Evolutionary conservation across 306 rosid species (phyloP).

Genomic region (Sesbania bispinosa): DNA sequence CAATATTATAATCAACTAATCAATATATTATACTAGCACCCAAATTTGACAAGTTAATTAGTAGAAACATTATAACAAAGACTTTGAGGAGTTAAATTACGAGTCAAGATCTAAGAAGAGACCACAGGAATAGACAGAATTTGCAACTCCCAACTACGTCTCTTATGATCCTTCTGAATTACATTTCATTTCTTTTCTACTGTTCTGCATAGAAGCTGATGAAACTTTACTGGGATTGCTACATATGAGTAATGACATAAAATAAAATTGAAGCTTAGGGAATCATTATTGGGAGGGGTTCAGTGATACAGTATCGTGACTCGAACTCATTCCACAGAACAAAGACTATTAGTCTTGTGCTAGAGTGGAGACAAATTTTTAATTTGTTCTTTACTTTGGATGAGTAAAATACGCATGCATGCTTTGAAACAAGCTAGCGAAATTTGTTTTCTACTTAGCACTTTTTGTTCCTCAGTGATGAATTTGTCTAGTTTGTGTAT

Average conservation of each 20-base stretch:
- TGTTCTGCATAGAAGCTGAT: background rate
- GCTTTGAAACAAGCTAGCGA: too few relatives aligned
- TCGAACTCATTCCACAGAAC: too few relatives aligned
- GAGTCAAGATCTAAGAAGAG: slow-evolving; percentile 6
- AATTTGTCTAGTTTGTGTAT: background rate
- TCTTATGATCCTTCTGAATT: background rate
- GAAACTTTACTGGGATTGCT: background rate
- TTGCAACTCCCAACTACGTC: background rate
- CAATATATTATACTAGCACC: background rate
- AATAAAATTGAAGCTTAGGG: background rate
- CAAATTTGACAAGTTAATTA: slow-evolving; percentile 1
- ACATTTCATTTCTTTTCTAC: background rate
- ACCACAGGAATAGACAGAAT: background rate
- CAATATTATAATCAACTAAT: background rate
- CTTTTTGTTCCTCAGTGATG: too few relatives aligned
- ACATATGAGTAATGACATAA: background rate
- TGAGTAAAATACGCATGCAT: too few relatives aligned
- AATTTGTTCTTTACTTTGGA: too few relatives aligned
- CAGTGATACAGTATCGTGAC: too few relatives aligned
- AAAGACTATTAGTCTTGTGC: too few relatives aligned
- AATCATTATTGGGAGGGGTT: background rate
- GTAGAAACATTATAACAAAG: background rate
- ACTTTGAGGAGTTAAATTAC: background rate
- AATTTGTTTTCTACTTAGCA: too few relatives aligned
- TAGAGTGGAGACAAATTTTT: too few relatives aligned